phyloP scores from a whole-genome alignment of 2,329 filamentous ascomycete genomes.

The Fusarium cicatricum region DNA sequence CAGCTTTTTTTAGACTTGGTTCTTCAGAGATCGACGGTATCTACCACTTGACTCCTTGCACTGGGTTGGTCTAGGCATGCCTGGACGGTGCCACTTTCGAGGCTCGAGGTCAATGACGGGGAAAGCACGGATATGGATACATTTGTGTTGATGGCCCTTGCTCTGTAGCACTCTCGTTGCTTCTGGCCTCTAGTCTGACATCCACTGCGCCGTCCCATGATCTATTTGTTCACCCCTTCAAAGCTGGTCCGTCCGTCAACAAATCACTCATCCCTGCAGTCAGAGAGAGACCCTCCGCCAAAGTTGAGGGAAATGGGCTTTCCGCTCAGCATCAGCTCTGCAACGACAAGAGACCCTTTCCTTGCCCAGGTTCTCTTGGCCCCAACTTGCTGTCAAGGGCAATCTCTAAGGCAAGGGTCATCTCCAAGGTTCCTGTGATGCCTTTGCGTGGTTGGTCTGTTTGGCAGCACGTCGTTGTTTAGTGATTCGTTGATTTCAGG shows the following conservation, averaged over 20 bases:
- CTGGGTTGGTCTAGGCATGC: conserved; percentile 25
- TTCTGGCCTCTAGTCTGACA: conserved; percentile 23
- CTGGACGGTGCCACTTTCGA: conserved; percentile 9
- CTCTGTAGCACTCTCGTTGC: neutral
- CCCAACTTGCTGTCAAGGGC: conserved; percentile 19
- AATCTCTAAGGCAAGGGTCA: conserved; percentile 13
- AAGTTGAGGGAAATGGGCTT: conserved; percentile 18
- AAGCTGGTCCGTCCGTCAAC: neutral
- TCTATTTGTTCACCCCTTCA: conserved; percentile 31
- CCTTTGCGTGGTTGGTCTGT: conserved; percentile 31
- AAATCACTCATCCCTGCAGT: conserved; percentile 21
- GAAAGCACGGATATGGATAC: conserved; percentile 11
- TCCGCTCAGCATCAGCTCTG: conserved; percentile 2
- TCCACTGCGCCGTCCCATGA: conserved; percentile 28
- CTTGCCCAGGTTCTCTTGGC: conserved; percentile 6
- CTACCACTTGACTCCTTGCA: conserved; percentile 8
- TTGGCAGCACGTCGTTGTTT: conserved; percentile 5
- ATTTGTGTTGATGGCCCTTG: neutral
- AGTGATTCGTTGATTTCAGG: conserved; percentile 28
- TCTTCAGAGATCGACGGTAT: conserved; percentile 18
- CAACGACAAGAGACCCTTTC: conserved; percentile 7
- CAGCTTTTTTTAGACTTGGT: no score
- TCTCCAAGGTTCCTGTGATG: conserved; percentile 15
- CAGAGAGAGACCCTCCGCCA: conserved; percentile 23
- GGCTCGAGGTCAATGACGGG: conserved; percentile 13